Base-by-base conservation (phyloP, 306 rosid species). In the Cicer arietinum region DNA sequence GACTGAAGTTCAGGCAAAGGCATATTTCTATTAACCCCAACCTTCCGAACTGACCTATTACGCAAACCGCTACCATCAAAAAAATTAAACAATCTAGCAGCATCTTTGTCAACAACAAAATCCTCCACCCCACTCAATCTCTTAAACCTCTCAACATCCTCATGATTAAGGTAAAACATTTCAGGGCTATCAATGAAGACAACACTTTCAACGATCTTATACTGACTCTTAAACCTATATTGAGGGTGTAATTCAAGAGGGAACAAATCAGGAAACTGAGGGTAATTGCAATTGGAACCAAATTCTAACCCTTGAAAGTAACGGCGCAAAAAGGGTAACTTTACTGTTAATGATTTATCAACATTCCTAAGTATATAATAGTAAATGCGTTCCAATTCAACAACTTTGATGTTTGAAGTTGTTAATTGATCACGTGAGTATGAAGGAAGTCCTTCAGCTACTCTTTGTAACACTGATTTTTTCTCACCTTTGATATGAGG, bases 131-230 rank as follows among this genome's bases (percentile, higher is more conserved):
- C 86, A 57, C 89, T 84, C 43, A 90, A 85, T 85, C 86, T 86
- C 89, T 84, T 90, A 77, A 89, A 92, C 83, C 91, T 86, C 60
- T 87, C 90, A 60, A 87, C 6, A 63, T 90, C 96, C 72, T 82
- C 87, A 17, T 62, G 42, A 44, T 54, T 85, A 13, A 84, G 62
- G 63, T 54, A 82, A 47, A 4, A 17, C 30, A 0, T 30, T 61
- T 85, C 88, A 0, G 93, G 93, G 52, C 73, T 81, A 43, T 77
- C 51, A 16, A 89, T 77, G 62, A 87, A 75, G 6, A 81, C 73
- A 60, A 90, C 57, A 67, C 83, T 83, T 61, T 79, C 76, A 54
- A 87, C 14, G n/a, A 77, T 43, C 40, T 71, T 85, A 66, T 9
- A 13, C 1, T 22, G 77, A 46, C 57, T 61, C 47, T 72, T 78